Evolutionary conservation across 257 asterid species (phyloP), one percentile per base, ranked within the genome.

Genomic region (Fraxinus cuspidata): DNA sequence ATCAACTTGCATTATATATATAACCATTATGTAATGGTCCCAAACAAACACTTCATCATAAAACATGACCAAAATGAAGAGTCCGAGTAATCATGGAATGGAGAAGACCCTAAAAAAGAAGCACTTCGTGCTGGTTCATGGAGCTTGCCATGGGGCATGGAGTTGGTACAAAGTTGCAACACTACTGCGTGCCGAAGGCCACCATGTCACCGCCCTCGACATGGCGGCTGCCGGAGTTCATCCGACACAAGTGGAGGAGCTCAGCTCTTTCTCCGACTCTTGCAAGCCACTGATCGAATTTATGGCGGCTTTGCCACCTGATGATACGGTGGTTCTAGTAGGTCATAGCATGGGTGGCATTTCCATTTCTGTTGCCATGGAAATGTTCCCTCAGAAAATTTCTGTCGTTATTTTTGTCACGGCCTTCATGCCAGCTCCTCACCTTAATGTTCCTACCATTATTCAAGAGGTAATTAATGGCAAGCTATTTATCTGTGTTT

Each of bases 61-160:
- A 37, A 37, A 37, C 42, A 37, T 37, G 42, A 37, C 2, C 10
- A 53, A 53, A 53, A 53, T 53, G 23, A 18, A 53, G 10, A 53
- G 64, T n/a, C 6, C n/a, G 10, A 53, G 27, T n/a, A 19, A 19
- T 7, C 19, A 51, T 51, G 63, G 10, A 16, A 19, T 51, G 23
- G 63, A 51, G 63, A 51, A 51, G 25, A 16, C 63, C 63, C 21
- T 51, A 19, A 19, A 51, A 51, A 19, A 53, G 7, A 58, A 23
- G 27, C 85, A 78, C 35, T 72, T 84, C 35, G 83, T 81, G 44
- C 58, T 78, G 10, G 77, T 84, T 13, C 85, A 84, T 11, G 87
- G 87, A 16, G 85, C 79, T 5, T 56, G 81, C n/a, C 87, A 80
- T 27, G 83, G 85, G 2, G 83, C 84, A 35, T 80, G 85, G 87